phyloP scores from a whole-genome alignment of 2,329 filamentous ascomycete species.

The Sarocladium brachiariae region DNA sequence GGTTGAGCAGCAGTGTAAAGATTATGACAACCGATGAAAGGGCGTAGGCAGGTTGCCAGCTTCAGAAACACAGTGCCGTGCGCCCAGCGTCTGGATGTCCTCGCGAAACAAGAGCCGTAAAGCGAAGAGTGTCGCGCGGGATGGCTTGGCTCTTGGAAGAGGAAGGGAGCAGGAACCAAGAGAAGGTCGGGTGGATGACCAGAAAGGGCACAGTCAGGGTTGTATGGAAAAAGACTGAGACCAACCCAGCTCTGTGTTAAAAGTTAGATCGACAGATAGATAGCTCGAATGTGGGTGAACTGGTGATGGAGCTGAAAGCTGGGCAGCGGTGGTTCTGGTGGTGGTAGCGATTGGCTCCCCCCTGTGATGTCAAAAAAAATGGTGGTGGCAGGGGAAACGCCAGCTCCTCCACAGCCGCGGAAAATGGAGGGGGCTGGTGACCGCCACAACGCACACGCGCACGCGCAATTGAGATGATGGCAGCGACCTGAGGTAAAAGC shows the following conservation, averaged over 20 bases:
- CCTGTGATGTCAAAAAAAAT: constrained; percentile 11
- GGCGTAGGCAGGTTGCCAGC: neutral
- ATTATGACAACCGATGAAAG: neutral
- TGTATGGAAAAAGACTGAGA: neutral
- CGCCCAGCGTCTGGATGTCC: too few relatives aligned
- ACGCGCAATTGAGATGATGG: neutral
- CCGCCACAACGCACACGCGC: neutral
- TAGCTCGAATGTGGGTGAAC: neutral
- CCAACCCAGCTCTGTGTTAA: neutral
- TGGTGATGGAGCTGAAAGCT: neutral
- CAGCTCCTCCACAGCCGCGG: neutral
- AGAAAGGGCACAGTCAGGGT: neutral
- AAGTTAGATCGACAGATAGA: neutral
- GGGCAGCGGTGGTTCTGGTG: constrained; percentile 1
- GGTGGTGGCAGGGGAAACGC: constrained; percentile 13
- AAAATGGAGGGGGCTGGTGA: constrained; percentile 13
- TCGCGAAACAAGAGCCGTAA: neutral
- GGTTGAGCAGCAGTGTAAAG: neutral
- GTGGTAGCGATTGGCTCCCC: neutral
- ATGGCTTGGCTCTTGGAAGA: neutral
- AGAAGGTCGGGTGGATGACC: neutral
- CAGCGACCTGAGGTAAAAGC: neutral
- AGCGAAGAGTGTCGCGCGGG: neutral
- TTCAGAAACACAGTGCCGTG: neutral
- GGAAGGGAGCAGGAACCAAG: neutral